A percentile compares a stretch with the other conserved stretches of the same genome.
phyloP scores from a whole-genome alignment of 1,139 yeast genomes.

The Chernovozyma aurita region DNA sequence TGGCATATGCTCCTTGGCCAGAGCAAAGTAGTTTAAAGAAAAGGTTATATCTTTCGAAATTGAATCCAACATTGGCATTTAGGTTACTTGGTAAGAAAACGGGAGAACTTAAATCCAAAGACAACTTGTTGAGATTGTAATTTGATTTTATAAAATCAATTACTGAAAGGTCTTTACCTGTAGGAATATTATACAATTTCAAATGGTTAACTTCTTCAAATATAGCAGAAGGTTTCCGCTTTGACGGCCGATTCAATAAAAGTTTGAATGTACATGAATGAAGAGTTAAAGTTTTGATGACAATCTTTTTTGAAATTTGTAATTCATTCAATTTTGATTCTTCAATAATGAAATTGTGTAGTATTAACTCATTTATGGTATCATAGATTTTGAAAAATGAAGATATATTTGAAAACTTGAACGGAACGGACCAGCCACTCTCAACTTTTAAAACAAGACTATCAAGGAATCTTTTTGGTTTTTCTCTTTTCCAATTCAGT shows the following conservation, averaged over 20 bases:
- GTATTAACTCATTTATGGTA: constrained; percentile 35
- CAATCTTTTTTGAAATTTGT: constrained; percentile 8
- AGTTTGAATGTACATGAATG: constrained; percentile 21
- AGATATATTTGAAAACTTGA: constrained; percentile 31
- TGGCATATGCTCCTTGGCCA: constrained; percentile 30
- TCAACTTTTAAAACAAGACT: constrained; percentile 34
- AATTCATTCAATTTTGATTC: constrained; percentile 11
- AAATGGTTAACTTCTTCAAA: constrained; percentile 36
- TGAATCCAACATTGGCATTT: constrained; percentile 17
- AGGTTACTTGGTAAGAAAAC: constrained; percentile 34
- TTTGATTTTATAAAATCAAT: constrained; percentile 37
- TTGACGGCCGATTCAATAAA: constrained; percentile 3
- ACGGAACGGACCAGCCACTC: constrained; percentile 46
- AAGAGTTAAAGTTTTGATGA: constrained; percentile 19
- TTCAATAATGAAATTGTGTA: constrained; percentile 48
- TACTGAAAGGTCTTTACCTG: constrained; percentile 44
- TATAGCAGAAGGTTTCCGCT: constrained; percentile 10
- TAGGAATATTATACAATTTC: constrained; percentile 31
- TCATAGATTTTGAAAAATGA: constrained; percentile 39
- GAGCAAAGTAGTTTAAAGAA: constrained; percentile 43
- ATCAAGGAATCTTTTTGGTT: constrained; percentile 19
- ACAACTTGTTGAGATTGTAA: constrained; percentile 27
- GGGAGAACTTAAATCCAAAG: constrained; percentile 45
- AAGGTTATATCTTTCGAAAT: constrained; percentile 34
- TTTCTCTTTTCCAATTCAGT: constrained; percentile 12